Evolutionary conservation across 768 basidiomycete genomes (phyloP).

Genomic region (Lentinula sp.): DNA sequence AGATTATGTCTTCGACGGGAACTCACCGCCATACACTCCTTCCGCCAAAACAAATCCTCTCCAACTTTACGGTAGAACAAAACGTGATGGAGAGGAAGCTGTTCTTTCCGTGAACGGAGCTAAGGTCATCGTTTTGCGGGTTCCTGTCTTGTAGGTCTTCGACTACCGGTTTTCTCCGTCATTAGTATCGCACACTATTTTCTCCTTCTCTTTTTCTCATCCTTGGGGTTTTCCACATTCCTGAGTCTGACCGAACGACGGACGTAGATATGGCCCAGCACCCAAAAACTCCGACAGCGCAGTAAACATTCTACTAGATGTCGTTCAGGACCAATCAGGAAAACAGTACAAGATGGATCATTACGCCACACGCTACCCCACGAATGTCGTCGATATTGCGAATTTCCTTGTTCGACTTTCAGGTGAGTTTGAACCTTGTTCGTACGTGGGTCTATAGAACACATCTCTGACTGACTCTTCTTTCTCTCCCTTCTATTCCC

Average conservation of each 20-base stretch:
- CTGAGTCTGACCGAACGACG: not conserved
- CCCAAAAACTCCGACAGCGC: slow-evolving; percentile 84
- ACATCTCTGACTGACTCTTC: too few relatives aligned
- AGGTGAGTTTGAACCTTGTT: slow-evolving; percentile 33
- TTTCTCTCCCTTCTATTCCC: too few relatives aligned
- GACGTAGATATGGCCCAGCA: slow-evolving; percentile 75
- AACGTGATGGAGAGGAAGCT: slow-evolving; percentile 82
- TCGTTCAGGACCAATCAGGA: slow-evolving; percentile 81
- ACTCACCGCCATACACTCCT: slow-evolving; percentile 84
- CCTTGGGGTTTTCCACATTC: not conserved
- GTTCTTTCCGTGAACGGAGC: slow-evolving; percentile 56
- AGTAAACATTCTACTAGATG: slow-evolving; percentile 81
- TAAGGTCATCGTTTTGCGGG: slow-evolving; percentile 66
- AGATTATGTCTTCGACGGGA: slow-evolving; percentile 97
- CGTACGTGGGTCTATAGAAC: too few relatives aligned
- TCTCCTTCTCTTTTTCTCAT: not conserved
- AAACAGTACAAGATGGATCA: slow-evolving; percentile 95
- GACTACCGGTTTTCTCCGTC: not conserved
- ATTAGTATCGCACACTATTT: not conserved
- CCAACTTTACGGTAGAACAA: slow-evolving; percentile 84
- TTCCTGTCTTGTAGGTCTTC: slow-evolving; percentile 75
- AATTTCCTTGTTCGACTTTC: slow-evolving; percentile 74
- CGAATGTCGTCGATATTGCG: slow-evolving; percentile 84
- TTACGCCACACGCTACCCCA: slow-evolving; percentile 89
- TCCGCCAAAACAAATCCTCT: slow-evolving; percentile 72